A percentile compares a stretch with the other conserved stretches of the same genome.
Evolutionary conservation across 2,329 filamentous ascomycete species (phyloP).

Genomic region (Nannizziopsis barbatae): DNA sequence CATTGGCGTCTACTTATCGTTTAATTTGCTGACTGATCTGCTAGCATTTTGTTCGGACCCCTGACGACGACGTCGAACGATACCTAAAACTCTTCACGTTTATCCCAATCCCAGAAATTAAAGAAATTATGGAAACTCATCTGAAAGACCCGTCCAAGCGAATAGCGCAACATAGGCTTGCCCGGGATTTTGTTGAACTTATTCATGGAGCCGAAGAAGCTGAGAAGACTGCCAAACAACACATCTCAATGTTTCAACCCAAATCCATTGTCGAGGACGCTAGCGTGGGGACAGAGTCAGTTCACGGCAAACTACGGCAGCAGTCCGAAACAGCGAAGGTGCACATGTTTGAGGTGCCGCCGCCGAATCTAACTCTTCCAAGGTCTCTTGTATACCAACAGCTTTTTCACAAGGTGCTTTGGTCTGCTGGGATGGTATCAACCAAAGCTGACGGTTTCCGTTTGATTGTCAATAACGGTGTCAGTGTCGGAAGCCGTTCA

Average conservation of each 20-base stretch:
- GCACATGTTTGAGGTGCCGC: conserved; percentile 6
- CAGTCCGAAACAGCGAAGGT: neutral
- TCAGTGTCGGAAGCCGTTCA: conserved; percentile 38
- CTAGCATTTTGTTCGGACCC: conserved; percentile 71
- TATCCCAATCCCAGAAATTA: conserved; percentile 59
- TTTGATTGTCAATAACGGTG: conserved; percentile 40
- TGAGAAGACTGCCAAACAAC: conserved; percentile 47
- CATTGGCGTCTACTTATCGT: neutral
- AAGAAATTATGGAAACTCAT: conserved; percentile 57
- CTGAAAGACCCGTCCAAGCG: conserved; percentile 56
- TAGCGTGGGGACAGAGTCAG: neutral
- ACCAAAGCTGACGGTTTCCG: conserved; percentile 44
- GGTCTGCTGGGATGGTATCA: conserved; percentile 41
- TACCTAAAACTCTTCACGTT: conserved; percentile 89
- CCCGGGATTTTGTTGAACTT: conserved; percentile 68
- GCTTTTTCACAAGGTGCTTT: conserved; percentile 40
- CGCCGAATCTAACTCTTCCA: conserved; percentile 24
- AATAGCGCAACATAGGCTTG: conserved; percentile 70
- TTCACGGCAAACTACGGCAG: neutral
- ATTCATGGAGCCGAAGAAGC: conserved; percentile 62
- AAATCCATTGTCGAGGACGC: conserved; percentile 22
- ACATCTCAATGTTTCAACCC: conserved; percentile 39
- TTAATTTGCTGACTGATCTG: conserved; percentile 16
- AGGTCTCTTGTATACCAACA: conserved; percentile 40
- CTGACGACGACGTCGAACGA: conserved; percentile 69